phyloP scores from a whole-genome alignment of 106 monocot species.

The Platanthera guangdongensis region DNA sequence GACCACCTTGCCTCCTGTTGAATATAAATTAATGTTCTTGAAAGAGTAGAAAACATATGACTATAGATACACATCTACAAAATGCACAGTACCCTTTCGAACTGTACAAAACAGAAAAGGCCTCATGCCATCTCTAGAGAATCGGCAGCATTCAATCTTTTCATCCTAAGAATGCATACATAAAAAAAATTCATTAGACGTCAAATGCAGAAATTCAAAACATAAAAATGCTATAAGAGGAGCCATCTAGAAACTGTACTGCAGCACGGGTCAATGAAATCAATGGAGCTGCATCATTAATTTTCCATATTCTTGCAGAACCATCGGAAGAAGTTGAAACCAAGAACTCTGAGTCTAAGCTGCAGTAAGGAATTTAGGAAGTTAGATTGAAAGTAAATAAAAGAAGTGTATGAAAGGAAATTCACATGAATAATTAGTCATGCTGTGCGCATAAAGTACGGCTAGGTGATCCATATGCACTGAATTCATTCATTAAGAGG shows the following conservation, averaged over 20 bases:
- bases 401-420: neutral
- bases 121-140: conserved; percentile 89
- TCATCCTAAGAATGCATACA: conserved; percentile 51
- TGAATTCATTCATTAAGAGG: neutral
- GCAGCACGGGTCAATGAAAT: conserved; percentile 50
- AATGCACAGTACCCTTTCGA: conserved; percentile 49
- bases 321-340: conserved; percentile 85
- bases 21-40: neutral
- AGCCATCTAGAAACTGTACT: conserved; percentile 27
- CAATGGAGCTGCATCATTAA: conserved; percentile 75
- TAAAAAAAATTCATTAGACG: neutral
- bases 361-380: conserved; percentile 25
- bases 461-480: neutral
- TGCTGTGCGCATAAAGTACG: neutral
- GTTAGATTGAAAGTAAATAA: neutral
- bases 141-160: conserved; percentile 93
- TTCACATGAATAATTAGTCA: neutral
- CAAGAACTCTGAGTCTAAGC: conserved; percentile 92
- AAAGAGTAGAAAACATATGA: neutral
- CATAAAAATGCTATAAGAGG: neutral
- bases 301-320: conserved; percentile 94
- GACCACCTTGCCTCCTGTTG: conserved; percentile 39
- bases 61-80: neutral
- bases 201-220: neutral
- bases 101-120: conserved; percentile 89